These are phyloP conservation scores for Amylostereum areolatum DNA, from an alignment of 1,284 basidiomycete genomes.

Conservation along the genomic window DNA sequence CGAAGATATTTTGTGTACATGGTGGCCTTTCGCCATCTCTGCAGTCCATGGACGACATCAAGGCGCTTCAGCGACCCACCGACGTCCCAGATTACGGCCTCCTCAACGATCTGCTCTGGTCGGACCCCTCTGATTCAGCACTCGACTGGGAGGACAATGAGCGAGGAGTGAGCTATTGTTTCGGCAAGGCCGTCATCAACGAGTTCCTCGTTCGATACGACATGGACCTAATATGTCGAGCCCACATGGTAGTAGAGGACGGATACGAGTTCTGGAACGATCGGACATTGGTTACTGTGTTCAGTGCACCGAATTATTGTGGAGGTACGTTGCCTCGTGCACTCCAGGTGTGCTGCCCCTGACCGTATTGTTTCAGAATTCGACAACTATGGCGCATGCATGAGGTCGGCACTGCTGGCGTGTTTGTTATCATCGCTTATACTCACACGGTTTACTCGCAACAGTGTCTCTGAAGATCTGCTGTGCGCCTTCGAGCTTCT, in stretches of 20 bases:
- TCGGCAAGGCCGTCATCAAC: slow-evolving; percentile 96
- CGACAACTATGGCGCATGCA: slow-evolving; percentile 96
- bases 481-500: slow-evolving; percentile 97
- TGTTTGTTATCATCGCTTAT: slow-evolving; percentile 5
- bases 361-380: slow-evolving; percentile 56
- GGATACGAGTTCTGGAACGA: slow-evolving; percentile 99
- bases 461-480: slow-evolving; percentile 92
- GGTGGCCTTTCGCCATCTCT: slow-evolving; percentile 97
- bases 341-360: slow-evolving; percentile 5
- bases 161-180: slow-evolving; percentile 99
- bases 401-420: slow-evolving; percentile 51
- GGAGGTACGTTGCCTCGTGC: slow-evolving; percentile 63
- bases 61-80: slow-evolving; percentile 95
- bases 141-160: slow-evolving; percentile 99
- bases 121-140: slow-evolving; percentile 96
- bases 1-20: slow-evolving; percentile 99
- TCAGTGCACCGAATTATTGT: slow-evolving; percentile 96
- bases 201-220: slow-evolving; percentile 91
- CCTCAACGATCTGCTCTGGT: slow-evolving; percentile 97
- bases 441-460: slow-evolving; percentile 14
- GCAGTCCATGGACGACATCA: slow-evolving; percentile 98
- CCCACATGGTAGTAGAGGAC: slow-evolving; percentile 99
- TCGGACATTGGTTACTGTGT: slow-evolving; percentile 95
- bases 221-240: slow-evolving; percentile 99
- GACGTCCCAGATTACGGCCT: slow-evolving; percentile 99